Base-by-base conservation (phyloP, 2,329 filamentous ascomycete genomes). In the Sordariomycetes sp. region DNA sequence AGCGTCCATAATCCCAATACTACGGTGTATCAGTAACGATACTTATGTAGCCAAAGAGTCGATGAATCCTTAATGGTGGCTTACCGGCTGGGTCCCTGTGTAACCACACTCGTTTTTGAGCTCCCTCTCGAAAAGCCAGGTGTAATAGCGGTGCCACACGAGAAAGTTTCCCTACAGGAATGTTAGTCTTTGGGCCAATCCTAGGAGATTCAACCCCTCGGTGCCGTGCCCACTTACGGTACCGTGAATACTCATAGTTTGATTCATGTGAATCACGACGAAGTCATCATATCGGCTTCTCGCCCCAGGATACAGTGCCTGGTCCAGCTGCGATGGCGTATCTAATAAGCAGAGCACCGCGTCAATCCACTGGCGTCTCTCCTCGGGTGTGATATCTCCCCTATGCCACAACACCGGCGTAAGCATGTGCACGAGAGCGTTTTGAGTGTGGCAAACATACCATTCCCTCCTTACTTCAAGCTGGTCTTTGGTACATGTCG, bases 1-100 rank as follows among this genome's bases (percentile, higher is more conserved):
- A 74, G 56, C 71, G 70, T 2, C 72, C 72, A 75, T 77, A 81
- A 64, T 80, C 76, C 68, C 74, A 75, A 67, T 79, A 80, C 64
- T 73, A 69, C 36, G n/a, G 24, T 53, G 12, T 32, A 25, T 42
- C 34, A 32, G 36, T 50, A 36, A 24, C 2, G 20, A 32, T 34
- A 17, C 17, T 42, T 4, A 3, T 25, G 24, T 5, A 58, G 17
- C 20, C 2, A 7, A 5, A 10, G 6, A 17, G 5, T n/a, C n/a
- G n/a, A 8, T n/a, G n/a, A n/a, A n/a, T n/a, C n/a, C n/a, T n/a
- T n/a, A n/a, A n/a, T n/a, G n/a, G n/a, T n/a, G 15, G 50, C 65
- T 56, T 61, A 68, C 67, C 10, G 72, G 72, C 59, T 72, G 70
- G 7, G 64, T 67, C 3, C 72, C 72, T 8, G 59, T 68, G 59